Evolutionary conservation across 768 basidiomycete genomes (phyloP), one percentile per base, ranked within the genome.

Genomic region (Trichaptum fuscoviolaceum): DNA sequence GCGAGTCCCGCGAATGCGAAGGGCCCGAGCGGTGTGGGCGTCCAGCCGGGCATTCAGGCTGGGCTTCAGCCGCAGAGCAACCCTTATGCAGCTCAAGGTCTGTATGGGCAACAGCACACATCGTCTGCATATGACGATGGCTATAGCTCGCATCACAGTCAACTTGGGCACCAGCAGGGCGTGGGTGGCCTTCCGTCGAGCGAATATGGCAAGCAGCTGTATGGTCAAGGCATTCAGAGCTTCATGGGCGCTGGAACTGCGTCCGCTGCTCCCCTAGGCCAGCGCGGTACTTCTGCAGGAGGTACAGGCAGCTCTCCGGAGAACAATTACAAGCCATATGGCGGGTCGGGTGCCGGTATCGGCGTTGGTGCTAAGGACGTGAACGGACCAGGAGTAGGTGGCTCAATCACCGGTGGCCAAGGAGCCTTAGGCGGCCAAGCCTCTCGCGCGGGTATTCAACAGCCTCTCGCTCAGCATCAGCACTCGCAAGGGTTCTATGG

Each of bases 281-380:
- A 82, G 65, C 80, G 82, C 18, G 42, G 42, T 12, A 52, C 42
- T 15, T 52, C 42, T 20, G 77, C 83, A 17, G 80, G 81, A 23
- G 84, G 82, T 35, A 27, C 42, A 20, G 67, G 64, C 23, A 79
- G 81, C 17, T 91, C 90, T 7, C 90, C 91, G 0, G 91, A 92
- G 75, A 78, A 85, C 8, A 78, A 88, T 18, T 92, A 91, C 77
- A 92, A 93, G 73, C 87, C 89, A 12, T 92, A 92, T 72, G 84
- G 83, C 62, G 42, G 15, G 20, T 52, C 42, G 15, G 42, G 42
- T 20, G 42, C 42, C 10, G 42, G 42, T 12, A 52, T 52, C 10
- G 77, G 76, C 63, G 79, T 76, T n/a, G 76, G 75, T 4, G 79
- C 82, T 12, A 90, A 91, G 79, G 91, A 90, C 66, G 84, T 85